Base-by-base conservation (phyloP, 139 green algal species). In the Tetraselmis chui region DNA sequence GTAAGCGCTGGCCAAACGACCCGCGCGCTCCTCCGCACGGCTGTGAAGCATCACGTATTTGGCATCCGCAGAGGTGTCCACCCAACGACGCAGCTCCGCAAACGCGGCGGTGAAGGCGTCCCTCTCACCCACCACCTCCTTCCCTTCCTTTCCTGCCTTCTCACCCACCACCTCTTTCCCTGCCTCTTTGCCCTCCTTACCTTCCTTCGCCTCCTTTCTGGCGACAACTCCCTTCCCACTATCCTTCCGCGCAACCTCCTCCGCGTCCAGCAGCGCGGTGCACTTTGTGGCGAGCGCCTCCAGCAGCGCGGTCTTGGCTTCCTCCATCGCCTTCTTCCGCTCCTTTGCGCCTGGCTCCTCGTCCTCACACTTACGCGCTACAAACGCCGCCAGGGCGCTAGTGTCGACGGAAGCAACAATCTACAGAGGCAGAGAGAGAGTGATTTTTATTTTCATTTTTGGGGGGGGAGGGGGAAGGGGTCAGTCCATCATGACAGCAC, bases 241-340 rank as follows among this genome's bases (percentile, higher is more conserved):
- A 24, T 27, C n/a, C 0, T 78, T 22, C 23, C 67, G 30, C 5
- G 59, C 0, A 29, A 84, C 32, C 79, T 88, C 80, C 76, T 87
- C 80, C 32, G 81, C 31, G 0, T 92, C 86, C 82, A 95, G 80
- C 76, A 93, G 87, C 0, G 87, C 90, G 22, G 22, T 28, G 11
- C 84, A 85, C 81, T 93, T 93, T 0, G 79, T 58, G 0, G 79
- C 30, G 45, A 97, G 87, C 0, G 92, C 93, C 23, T 95, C 92
- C 2, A 93, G 32, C 58, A 97, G 80, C 1, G 91, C 94, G 0
- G 82, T 45, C 81, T 92, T 92, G 5, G 83, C 59, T 67, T 91
- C 86, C 18, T 94, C 90, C 83, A 88, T 89, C 1, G 91, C 85
- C 59, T 82, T 87, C 84, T 88, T 89, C 2, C 30, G 1, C 67